A percentile compares a stretch with the other conserved stretches of the same genome.
These are phyloP conservation scores for Ilex asprella DNA, from an alignment of 257 asterid genomes.

Conservation along the genomic window DNA sequence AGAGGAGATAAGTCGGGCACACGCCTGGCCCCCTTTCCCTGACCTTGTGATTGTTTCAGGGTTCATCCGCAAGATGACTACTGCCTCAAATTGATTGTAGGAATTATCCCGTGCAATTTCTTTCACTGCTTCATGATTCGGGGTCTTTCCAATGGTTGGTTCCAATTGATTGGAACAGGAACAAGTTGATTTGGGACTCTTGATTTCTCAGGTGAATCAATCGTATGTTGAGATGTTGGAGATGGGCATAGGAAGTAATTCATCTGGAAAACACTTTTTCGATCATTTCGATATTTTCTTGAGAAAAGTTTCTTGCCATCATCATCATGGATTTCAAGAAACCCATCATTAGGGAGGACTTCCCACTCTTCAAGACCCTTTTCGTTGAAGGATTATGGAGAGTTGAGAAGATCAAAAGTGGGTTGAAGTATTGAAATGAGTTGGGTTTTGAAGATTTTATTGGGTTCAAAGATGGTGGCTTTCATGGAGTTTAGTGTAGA, in stretches of 20 bases:
- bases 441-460: no score
- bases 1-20: no score
- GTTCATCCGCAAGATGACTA: no score
- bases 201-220: neutral
- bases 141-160: conserved; percentile 2
- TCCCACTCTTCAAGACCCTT: conserved; percentile 85
- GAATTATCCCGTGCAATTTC: no score
- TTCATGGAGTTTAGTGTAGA: no score
- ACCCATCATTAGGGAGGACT: conserved; percentile 60
- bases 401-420: neutral
- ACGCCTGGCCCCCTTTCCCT: no score
- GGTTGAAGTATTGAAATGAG: neutral
- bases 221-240: conserved; percentile 8
- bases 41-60: no score
- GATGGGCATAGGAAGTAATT: conserved; percentile 49
- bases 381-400: neutral
- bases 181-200: conserved; percentile 23
- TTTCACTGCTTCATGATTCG: conserved; percentile 14
- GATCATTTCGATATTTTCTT: conserved; percentile 20
- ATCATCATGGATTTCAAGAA: conserved; percentile 54
- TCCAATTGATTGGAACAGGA: conserved; percentile 24
- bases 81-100: no score
- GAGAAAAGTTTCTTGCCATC: conserved; percentile 42
- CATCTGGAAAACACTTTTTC: conserved; percentile 29
- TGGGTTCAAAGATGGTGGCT: no score